Conservation (phyloP, 257 asterid species). For the Fraxinus quadrangulata region DNA sequence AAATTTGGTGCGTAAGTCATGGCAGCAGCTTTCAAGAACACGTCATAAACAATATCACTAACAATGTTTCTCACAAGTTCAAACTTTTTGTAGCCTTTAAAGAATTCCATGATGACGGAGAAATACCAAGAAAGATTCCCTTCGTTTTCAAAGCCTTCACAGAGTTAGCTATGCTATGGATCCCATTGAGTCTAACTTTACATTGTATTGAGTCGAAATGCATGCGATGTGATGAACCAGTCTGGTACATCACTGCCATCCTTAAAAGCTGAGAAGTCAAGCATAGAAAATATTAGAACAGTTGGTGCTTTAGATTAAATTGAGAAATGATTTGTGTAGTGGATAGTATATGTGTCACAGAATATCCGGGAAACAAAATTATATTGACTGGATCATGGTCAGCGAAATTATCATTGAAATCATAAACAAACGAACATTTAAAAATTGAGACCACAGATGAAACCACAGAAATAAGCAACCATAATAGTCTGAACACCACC, state of each 20-base stretch:
- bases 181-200: constrained; percentile 38
- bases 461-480: too few relatives aligned
- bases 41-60: background rate
- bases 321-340: background rate
- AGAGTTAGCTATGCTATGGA: constrained; percentile 28
- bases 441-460: background rate
- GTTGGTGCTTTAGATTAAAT: background rate
- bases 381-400: background rate
- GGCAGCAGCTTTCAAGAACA: constrained; percentile 15
- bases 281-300: constrained; percentile 13
- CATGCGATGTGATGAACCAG: constrained; percentile 56
- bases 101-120: constrained; percentile 43
- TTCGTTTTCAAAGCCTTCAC: constrained; percentile 44
- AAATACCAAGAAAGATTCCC: constrained; percentile 40
- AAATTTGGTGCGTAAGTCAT: background rate
- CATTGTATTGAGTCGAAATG: constrained; percentile 41
- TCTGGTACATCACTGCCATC: constrained; percentile 76
- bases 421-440: background rate
- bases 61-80: constrained; percentile 20
- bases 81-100: constrained; percentile 36
- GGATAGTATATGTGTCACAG: background rate
- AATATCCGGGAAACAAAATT: background rate
- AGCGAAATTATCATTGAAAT: background rate
- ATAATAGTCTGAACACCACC: too few relatives aligned
- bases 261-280: constrained; percentile 43